Base-by-base conservation (phyloP, 768 basidiomycete genomes). In the Lentinula sp. region DNA sequence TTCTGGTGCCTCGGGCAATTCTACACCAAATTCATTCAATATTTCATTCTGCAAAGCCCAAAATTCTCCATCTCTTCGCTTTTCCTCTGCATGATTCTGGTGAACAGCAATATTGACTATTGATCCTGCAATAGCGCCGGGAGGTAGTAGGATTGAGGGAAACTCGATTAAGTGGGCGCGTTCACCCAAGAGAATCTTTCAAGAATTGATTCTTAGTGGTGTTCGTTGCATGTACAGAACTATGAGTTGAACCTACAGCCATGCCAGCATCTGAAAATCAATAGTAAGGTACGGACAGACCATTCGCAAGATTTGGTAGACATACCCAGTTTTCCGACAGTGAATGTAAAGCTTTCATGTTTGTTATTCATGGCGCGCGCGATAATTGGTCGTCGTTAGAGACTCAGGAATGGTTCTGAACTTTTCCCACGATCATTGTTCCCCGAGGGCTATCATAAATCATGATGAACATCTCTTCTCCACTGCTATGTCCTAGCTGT, bases 81-180 rank as follows among this genome's bases (percentile, higher is more conserved):
- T 84, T 71, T 99, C 97, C 67, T 96, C 95, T 0, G 78, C 70
- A 35, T 84, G 73, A 70, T 99, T 97, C 64, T 94, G 89, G 69
- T 92, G 84, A 13, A 98, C 95, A 2, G 95, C 87, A 72, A 98
- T 98, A 71, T 94, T 97, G 66, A 99, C 93, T 65, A 99, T 98
- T 18, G 94, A 97, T 5, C 97, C 97, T 0, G 95, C 86, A 8
- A 89, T 87, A 1, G 93, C 88, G 13, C 95, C 95, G 0, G 95
- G 91, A 1, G 97, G 97, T 6, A 98, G 78, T 1, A 98, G 83
- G 42, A 99, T 81, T 0, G 97, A 98, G 1, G 97, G 97, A 72
- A 98, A 99, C 74, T 99, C 96, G 67, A 99, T 96, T 39, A 98
- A 81, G 69, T 98, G 96, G 16, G 95, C 95, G 46, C 93, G 84